phyloP scores from a whole-genome alignment of 2,329 filamentous ascomycete genomes.

The Macroventuria anomochaeta region DNA sequence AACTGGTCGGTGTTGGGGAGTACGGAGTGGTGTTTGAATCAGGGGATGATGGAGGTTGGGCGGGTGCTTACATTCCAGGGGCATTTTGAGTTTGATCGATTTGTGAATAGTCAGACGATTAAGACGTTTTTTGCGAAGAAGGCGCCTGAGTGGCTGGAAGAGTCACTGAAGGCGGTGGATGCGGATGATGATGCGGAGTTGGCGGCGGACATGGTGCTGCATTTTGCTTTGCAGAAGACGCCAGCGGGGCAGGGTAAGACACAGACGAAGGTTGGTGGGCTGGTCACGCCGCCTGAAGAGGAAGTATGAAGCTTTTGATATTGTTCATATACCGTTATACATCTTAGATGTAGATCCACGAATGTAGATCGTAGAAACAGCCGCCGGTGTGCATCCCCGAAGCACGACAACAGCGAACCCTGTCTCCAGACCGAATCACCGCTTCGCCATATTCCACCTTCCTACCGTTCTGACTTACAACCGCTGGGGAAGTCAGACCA shows the following conservation, averaged over 20 bases:
- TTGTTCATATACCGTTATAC: neutral
- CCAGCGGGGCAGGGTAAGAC: neutral
- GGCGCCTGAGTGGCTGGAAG: slow-evolving; percentile 25
- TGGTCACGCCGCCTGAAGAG: slow-evolving; percentile 29
- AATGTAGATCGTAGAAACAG: neutral
- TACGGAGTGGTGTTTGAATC: slow-evolving; percentile 46
- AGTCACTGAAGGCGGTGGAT: slow-evolving; percentile 28
- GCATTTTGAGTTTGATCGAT: slow-evolving; percentile 54
- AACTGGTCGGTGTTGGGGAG: slow-evolving; percentile 32
- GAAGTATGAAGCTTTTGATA: slow-evolving; percentile 1
- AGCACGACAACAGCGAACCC: neutral
- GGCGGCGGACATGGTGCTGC: slow-evolving; percentile 42
- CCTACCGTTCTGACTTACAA: neutral
- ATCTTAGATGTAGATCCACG: neutral
- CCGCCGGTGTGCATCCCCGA: neutral
- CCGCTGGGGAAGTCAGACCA: neutral
- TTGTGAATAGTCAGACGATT: slow-evolving; percentile 50
- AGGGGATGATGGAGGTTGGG: slow-evolving; percentile 50
- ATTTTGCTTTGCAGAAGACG: slow-evolving; percentile 37
- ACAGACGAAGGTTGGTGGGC: slow-evolving; percentile 16
- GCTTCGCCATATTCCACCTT: too few relatives aligned
- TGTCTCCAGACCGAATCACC: neutral
- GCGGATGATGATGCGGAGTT: slow-evolving; percentile 40
- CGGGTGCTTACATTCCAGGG: slow-evolving; percentile 53
- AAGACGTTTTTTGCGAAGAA: slow-evolving; percentile 45